Percentiles rank a stretch among this genome's conserved stretches.
Conservation (phyloP, 345 rosid genomes). For the Boechera divaricarpa region DNA sequence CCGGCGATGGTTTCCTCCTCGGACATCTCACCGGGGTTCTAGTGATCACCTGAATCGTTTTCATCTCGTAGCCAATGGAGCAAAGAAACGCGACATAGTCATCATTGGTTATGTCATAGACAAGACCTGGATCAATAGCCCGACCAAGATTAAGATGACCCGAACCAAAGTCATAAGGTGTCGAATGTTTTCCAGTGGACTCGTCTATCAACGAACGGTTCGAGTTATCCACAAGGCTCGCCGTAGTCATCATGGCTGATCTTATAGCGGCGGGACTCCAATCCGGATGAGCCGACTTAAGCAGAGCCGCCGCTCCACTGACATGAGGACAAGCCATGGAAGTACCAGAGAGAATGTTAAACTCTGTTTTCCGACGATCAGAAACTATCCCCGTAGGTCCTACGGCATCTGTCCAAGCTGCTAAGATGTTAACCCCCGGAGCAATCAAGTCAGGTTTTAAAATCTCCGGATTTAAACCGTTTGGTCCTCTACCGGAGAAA, state of each 20-base stretch:
- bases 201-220: slow-evolving; percentile 49
- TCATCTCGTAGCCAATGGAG: slow-evolving; percentile 64
- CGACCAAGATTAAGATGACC: slow-evolving; percentile 69
- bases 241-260: slow-evolving; percentile 86
- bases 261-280: slow-evolving; percentile 75
- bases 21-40: slow-evolving; percentile 61
- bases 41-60: slow-evolving; percentile 68
- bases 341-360: slow-evolving; percentile 77
- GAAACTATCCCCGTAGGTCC: slow-evolving; percentile 74
- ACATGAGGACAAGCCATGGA: slow-evolving; percentile 89
- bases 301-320: slow-evolving; percentile 77
- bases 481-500: slow-evolving; percentile 73
- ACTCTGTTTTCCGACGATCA: slow-evolving; percentile 64
- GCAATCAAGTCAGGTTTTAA: slow-evolving; percentile 80
- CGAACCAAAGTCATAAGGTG: slow-evolving; percentile 66
- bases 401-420: slow-evolving; percentile 77
- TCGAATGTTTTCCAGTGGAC: slow-evolving; percentile 62
- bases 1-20: slow-evolving; percentile 57
- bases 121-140: slow-evolving; percentile 78
- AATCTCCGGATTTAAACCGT: slow-evolving; percentile 71
- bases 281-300: slow-evolving; percentile 73
- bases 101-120: slow-evolving; percentile 64
- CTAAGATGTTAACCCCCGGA: slow-evolving; percentile 56
- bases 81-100: slow-evolving; percentile 72
- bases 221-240: slow-evolving; percentile 54